These are phyloP conservation scores for Pseudonitzschia multistriata DNA, from an alignment of 108 stramenopile genomes.

Conservation along the genomic window DNA sequence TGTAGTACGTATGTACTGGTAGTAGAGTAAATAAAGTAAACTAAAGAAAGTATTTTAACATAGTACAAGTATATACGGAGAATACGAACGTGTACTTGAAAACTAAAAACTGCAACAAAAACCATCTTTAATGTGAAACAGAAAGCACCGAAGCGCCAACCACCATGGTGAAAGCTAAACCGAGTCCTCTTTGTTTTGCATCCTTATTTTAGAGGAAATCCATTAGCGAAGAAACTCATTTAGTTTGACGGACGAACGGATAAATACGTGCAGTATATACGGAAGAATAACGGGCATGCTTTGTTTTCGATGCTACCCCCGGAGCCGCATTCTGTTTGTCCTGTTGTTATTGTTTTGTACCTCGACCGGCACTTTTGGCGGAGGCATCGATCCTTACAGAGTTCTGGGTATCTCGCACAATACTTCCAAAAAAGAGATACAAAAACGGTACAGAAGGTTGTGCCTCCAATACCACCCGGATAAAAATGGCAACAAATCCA, in stretches of 20 bases:
- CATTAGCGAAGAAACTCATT: neutral
- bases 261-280: neutral
- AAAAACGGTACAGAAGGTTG: slow-evolving; percentile 53
- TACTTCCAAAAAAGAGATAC: slow-evolving; percentile 56
- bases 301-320: neutral
- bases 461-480: slow-evolving; percentile 79
- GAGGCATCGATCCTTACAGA: slow-evolving; percentile 50
- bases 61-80: too few species aligned
- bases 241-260: neutral
- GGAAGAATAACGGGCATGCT: neutral
- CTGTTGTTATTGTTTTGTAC: neutral
- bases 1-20: too few species aligned
- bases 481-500: slow-evolving; percentile 46
- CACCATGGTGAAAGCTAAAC: neutral
- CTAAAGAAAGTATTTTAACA: too few species aligned
- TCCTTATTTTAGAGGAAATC: neutral
- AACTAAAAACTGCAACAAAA: too few species aligned
- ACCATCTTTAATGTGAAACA: too few species aligned
- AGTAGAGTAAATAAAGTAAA: too few species aligned
- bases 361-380: neutral
- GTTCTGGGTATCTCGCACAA: slow-evolving; percentile 44
- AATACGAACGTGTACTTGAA: too few species aligned
- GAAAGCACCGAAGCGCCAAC: neutral
- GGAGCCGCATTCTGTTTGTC: neutral
- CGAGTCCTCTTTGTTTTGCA: neutral